A percentile compares a stretch with the other conserved stretches of the same genome.
Evolutionary conservation across 1,139 yeast genomes (phyloP).

Genomic region (Meyerozyma smithsonii): DNA sequence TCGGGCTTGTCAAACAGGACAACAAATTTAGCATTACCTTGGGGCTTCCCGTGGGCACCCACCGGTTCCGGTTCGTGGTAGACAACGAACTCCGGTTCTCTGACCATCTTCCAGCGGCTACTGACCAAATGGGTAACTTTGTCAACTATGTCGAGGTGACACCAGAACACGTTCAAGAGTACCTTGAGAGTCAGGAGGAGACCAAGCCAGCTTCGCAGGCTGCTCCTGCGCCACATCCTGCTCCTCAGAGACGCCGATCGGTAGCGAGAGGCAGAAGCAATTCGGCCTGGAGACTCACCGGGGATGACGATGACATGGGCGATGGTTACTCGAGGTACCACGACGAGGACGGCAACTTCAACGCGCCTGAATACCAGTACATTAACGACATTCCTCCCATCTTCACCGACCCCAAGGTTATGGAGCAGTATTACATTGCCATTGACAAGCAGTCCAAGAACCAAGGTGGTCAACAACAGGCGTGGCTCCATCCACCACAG

Average conservation of each 20-base stretch:
- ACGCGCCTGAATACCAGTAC: slow-evolving; percentile 33
- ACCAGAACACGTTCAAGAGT: slow-evolving; percentile 34
- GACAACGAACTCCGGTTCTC: slow-evolving; percentile 46
- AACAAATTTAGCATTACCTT: slow-evolving; percentile 35
- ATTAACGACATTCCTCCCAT: slow-evolving; percentile 82
- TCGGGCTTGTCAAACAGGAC: slow-evolving; percentile 48
- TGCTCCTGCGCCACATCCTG: neutral
- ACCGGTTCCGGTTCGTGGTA: slow-evolving; percentile 43
- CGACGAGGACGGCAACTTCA: slow-evolving; percentile 47
- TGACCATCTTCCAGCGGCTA: slow-evolving; percentile 45
- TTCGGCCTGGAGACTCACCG: slow-evolving; percentile 51
- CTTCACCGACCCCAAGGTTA: slow-evolving; percentile 68
- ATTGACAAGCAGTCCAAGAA: slow-evolving; percentile 64
- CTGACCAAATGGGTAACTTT: slow-evolving; percentile 49
- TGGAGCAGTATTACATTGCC: slow-evolving; percentile 63
- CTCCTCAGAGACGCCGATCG: slow-evolving; percentile 14
- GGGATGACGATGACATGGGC: slow-evolving; percentile 72
- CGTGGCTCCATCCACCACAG: slow-evolving; percentile 62
- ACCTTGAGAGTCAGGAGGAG: slow-evolving; percentile 14
- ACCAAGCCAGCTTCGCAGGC: slow-evolving; percentile 4
- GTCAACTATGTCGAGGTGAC: slow-evolving; percentile 47
- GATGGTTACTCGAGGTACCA: slow-evolving; percentile 74
- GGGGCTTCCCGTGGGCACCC: slow-evolving; percentile 46
- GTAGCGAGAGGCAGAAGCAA: slow-evolving; percentile 21
- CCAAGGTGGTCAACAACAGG: slow-evolving; percentile 58